These are phyloP conservation scores for Eucalyptus polybractea DNA, from an alignment of 345 rosid genomes.

Conservation along the genomic window DNA sequence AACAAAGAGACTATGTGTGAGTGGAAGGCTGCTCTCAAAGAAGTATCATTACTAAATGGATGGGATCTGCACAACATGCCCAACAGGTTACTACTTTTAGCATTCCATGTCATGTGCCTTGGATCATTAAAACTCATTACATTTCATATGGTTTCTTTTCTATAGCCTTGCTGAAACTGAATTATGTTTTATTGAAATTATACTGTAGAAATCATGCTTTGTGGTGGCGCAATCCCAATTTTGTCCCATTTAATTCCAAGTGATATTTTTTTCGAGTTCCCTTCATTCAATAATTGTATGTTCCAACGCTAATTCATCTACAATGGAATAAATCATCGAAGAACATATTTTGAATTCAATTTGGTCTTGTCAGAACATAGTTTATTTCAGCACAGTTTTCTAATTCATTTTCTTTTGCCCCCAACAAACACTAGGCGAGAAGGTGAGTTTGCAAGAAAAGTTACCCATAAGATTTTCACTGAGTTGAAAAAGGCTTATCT, in stretches of 20 bases:
- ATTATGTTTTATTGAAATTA: no score
- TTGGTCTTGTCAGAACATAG: not conserved
- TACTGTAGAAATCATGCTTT: accelerated
- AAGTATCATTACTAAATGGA: no score
- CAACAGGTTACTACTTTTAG: not conserved
- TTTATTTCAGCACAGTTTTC: no score
- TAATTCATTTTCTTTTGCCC: not conserved
- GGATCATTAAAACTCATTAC: accelerated
- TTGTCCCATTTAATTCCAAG: not conserved
- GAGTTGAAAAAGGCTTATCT: not conserved
- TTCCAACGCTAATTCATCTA: no score
- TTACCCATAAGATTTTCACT: no score
- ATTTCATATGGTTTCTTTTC: not conserved
- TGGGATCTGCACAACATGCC: accelerated
- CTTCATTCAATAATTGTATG: no score
- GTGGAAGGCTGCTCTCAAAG: no score
- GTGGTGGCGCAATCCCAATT: not conserved
- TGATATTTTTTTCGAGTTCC: no score
- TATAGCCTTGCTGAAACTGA: not conserved
- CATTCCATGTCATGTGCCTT: not conserved
- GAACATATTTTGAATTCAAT: not conserved
- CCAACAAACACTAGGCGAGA: not conserved
- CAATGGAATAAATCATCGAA: no score
- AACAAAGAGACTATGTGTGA: no score
- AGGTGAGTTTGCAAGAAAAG: not conserved